phyloP scores from a whole-genome alignment of 768 basidiomycete species.

The Tephrocybe sp. region DNA sequence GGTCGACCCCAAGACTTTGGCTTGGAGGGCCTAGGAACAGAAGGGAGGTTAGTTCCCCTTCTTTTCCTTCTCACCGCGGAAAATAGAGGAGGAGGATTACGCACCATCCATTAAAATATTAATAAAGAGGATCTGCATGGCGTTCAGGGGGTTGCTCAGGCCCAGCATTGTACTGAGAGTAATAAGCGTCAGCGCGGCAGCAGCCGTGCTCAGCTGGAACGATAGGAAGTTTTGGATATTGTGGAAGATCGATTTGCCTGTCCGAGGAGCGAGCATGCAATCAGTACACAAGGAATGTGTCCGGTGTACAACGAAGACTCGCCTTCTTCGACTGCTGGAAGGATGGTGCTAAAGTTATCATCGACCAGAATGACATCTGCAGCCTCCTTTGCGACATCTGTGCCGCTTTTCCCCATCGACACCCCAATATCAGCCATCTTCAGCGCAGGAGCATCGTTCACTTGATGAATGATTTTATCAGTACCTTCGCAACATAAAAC shows the following conservation, averaged over 20 bases:
- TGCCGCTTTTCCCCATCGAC: conserved; percentile 98
- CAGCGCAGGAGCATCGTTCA: conserved; percentile 95
- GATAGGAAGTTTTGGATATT: conserved; percentile 98
- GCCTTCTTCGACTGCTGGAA: conserved; percentile 95
- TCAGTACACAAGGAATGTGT: conserved; percentile 5
- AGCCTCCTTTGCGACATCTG: conserved; percentile 97
- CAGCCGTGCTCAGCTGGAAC: conserved; percentile 98
- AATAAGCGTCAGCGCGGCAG: conserved; percentile 92
- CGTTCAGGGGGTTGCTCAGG: conserved; percentile 89
- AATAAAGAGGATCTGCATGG: conserved; percentile 99
- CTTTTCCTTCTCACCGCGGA: not conserved
- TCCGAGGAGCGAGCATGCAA: conserved; percentile 7
- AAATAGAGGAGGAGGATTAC: conserved; percentile 1
- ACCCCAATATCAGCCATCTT: conserved; percentile 99
- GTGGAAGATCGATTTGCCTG: conserved; percentile 96
- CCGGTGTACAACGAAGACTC: conserved; percentile 10
- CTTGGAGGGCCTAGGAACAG: conserved; percentile 75
- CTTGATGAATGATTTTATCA: conserved; percentile 27
- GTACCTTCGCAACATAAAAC: conserved; percentile 1
- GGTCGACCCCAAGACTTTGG: conserved; percentile 95
- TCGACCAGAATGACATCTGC: conserved; percentile 97
- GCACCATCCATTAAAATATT: conserved; percentile 98
- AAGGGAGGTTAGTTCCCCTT: conserved; percentile 2
- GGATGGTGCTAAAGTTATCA: conserved; percentile 93
- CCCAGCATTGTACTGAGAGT: conserved; percentile 90